phyloP scores from a whole-genome alignment of 139 green algal species.

The Gonium pectorale region DNA sequence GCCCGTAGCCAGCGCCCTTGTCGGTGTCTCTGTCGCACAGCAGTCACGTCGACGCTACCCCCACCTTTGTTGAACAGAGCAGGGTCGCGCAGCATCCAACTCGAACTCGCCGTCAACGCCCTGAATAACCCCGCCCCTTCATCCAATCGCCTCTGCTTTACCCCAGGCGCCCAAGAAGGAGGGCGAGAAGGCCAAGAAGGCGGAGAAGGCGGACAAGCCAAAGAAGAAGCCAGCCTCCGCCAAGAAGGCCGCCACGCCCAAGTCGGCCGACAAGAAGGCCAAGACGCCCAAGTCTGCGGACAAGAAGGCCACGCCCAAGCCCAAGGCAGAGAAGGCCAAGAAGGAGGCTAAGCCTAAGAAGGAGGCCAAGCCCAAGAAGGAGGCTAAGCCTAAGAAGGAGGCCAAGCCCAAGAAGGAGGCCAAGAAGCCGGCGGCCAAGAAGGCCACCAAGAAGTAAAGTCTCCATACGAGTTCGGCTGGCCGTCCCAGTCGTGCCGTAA shows the following conservation, averaged over 20 bases:
- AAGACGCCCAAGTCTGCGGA: conserved; percentile 20
- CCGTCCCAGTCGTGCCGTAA: no score
- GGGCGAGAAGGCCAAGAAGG: conserved; percentile 47
- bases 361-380: neutral
- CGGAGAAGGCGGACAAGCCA: conserved; percentile 48
- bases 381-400: conserved; percentile 31
- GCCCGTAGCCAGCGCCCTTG: no score
- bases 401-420: conserved; percentile 40
- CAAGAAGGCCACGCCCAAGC: conserved; percentile 42
- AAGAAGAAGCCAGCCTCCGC: conserved; percentile 41
- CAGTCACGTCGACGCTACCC: no score
- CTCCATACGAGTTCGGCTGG: no score
- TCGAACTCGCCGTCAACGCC: no score
- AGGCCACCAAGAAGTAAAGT: neutral
- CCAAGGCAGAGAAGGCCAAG: conserved; percentile 43
- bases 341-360: conserved; percentile 37
- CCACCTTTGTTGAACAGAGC: no score
- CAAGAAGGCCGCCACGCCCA: conserved; percentile 36
- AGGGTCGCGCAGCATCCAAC: no score
- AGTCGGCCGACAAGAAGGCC: conserved; percentile 24
- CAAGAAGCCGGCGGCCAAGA: conserved; percentile 47
- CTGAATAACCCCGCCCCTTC: no score
- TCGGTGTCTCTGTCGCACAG: no score
- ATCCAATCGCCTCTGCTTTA: no score
- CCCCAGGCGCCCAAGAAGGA: conserved; percentile 50